Conservation (phyloP, 2,329 filamentous ascomycete species). For the Aspergillus unguis region DNA sequence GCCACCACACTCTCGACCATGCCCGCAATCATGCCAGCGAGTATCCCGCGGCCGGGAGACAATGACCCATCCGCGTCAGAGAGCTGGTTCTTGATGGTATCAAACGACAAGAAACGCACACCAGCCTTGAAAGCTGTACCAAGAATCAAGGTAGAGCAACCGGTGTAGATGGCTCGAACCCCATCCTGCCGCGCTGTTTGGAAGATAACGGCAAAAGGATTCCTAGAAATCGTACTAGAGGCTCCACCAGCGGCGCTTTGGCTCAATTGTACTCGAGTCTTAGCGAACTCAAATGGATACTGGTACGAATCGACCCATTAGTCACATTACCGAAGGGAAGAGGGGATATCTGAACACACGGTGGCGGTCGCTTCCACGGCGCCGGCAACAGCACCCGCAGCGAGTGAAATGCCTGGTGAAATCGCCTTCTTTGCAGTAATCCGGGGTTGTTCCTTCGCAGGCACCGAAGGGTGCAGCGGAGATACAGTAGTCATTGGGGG, state of each 20-base stretch:
- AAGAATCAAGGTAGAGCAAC: conserved; percentile 58
- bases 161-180: conserved; percentile 58
- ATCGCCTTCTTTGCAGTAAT: conserved; percentile 4
- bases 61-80: conserved; percentile 55
- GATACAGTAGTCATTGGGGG: background rate
- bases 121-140: conserved; percentile 64
- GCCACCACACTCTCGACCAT: conserved; percentile 61
- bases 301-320: conserved; percentile 15
- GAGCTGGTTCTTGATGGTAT: conserved; percentile 58
- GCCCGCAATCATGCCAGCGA: conserved; percentile 63
- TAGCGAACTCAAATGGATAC: conserved; percentile 67
- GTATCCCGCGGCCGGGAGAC: conserved; percentile 55
- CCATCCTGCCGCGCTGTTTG: conserved; percentile 57
- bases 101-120: conserved; percentile 64
- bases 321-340: background rate
- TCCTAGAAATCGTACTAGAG: conserved; percentile 45
- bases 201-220: conserved; percentile 57
- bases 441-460: background rate
- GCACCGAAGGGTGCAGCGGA: background rate
- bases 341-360: conserved; percentile 23
- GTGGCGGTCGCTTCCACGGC: conserved; percentile 53
- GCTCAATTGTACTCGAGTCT: conserved; percentile 48
- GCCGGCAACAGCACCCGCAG: conserved; percentile 52
- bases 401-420: conserved; percentile 46
- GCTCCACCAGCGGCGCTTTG: conserved; percentile 48